phyloP scores from a whole-genome alignment of 2,329 filamentous ascomycete genomes.

The Cladophialophora yegresii region DNA sequence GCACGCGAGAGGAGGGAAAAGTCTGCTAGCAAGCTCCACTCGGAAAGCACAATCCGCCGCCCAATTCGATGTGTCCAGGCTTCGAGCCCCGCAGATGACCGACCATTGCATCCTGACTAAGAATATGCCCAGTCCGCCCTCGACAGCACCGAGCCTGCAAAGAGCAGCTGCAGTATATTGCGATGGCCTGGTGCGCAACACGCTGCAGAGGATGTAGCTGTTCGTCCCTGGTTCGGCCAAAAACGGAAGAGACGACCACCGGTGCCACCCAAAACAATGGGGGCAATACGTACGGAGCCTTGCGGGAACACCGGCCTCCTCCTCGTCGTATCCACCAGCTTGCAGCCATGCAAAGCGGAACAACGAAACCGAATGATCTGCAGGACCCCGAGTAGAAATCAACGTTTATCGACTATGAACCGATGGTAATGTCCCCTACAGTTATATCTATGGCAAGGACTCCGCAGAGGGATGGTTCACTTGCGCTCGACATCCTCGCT shows the following conservation, averaged over 20 bases:
- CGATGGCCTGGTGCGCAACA: neutral
- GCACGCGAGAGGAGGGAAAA: neutral
- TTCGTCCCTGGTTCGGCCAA: neutral
- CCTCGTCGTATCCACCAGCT: no score
- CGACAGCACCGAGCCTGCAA: neutral
- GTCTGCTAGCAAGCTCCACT: neutral
- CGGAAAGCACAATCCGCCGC: neutral
- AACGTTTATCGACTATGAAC: neutral
- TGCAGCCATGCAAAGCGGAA: no score
- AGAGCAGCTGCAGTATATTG: neutral
- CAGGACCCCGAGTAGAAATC: neutral
- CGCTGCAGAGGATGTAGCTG: neutral
- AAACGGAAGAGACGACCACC: neutral
- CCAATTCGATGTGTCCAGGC: neutral
- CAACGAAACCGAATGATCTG: neutral
- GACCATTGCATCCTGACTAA: slow-evolving; percentile 1
- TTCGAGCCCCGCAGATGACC: slow-evolving; percentile 1
- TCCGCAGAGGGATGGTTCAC: neutral
- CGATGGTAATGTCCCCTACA: neutral
- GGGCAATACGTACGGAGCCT: neutral
- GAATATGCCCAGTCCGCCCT: neutral
- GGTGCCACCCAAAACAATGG: neutral
- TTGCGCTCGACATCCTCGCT: neutral
- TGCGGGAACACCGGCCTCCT: neutral
- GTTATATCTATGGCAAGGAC: neutral